Evolutionary conservation across 805 yeast genomes (phyloP).

Genomic region (Wickerhamiella spandovensis): DNA sequence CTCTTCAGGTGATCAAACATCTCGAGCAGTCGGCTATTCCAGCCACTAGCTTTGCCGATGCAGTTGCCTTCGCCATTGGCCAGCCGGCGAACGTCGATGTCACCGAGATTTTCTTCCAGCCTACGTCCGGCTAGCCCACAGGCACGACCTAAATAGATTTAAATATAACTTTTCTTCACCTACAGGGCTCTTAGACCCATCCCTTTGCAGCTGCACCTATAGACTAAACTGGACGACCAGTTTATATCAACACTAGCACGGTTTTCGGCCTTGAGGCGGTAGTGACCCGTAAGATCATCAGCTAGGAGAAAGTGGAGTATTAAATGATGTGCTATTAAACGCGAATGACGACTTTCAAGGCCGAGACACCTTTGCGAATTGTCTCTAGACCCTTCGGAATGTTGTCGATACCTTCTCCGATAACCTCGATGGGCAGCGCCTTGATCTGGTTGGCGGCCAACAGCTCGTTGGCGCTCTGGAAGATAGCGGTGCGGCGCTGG

Average conservation of each 20-base stretch:
- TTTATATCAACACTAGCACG: too few relatives aligned
- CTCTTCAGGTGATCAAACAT: background rate
- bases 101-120: background rate
- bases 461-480: background rate
- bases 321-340: too few relatives aligned
- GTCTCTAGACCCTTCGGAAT: slow-evolving; percentile 11
- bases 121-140: too few relatives aligned
- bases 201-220: too few relatives aligned
- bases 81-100: slow-evolving; percentile 1
- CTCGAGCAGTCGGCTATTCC: background rate
- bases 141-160: too few relatives aligned
- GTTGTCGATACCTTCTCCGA: slow-evolving; percentile 11
- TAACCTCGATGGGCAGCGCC: slow-evolving; percentile 14
- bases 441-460: slow-evolving; percentile 7
- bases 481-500: background rate
- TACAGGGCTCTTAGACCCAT: too few relatives aligned
- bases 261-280: too few relatives aligned
- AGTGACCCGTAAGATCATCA: too few relatives aligned
- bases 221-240: too few relatives aligned
- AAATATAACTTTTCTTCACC: background rate
- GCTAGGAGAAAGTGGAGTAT: too few relatives aligned
- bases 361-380: slow-evolving; percentile 13
- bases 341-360: slow-evolving; percentile 13
- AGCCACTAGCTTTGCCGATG: background rate
- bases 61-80: background rate